phyloP scores from a whole-genome alignment of 1,284 basidiomycete genomes.

The Mycena sp. region DNA sequence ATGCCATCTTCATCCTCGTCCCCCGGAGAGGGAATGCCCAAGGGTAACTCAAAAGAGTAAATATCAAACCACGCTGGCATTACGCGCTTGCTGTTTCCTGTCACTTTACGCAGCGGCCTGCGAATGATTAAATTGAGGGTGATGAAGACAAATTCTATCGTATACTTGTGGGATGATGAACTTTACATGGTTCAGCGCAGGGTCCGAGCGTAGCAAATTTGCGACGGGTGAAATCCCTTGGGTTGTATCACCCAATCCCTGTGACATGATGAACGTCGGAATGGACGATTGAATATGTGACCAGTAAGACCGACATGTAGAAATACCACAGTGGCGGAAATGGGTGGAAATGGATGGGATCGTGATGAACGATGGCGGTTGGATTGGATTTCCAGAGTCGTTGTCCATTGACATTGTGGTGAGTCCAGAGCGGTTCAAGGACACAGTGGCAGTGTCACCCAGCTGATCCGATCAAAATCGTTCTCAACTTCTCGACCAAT shows the following conservation, averaged over 20 bases:
- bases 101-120: no score
- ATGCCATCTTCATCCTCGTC: conserved; percentile 82
- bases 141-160: not conserved
- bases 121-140: no score
- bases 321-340: conserved; percentile 84
- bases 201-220: conserved; percentile 7
- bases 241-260: conserved; percentile 26
- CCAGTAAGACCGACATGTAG: conserved; percentile 66
- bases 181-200: conserved; percentile 22
- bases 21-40: conserved; percentile 41
- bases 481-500: no score
- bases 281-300: not conserved
- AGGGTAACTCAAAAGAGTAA: conserved; percentile 63
- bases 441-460: no score
- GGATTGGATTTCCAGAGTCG: no score
- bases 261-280: not conserved
- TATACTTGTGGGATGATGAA: conserved; percentile 30
- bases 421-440: no score
- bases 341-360: not conserved
- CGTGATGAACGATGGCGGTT: conserved; percentile 1
- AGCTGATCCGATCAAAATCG: no score
- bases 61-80: conserved; percentile 77
- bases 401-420: no score
- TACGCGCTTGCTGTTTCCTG: not conserved
- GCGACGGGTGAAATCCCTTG: conserved; percentile 6